Evolutionary conservation across 2,329 filamentous ascomycete genomes (phyloP), one percentile per base, ranked within the genome.

Genomic region (Calonectria pteridis): DNA sequence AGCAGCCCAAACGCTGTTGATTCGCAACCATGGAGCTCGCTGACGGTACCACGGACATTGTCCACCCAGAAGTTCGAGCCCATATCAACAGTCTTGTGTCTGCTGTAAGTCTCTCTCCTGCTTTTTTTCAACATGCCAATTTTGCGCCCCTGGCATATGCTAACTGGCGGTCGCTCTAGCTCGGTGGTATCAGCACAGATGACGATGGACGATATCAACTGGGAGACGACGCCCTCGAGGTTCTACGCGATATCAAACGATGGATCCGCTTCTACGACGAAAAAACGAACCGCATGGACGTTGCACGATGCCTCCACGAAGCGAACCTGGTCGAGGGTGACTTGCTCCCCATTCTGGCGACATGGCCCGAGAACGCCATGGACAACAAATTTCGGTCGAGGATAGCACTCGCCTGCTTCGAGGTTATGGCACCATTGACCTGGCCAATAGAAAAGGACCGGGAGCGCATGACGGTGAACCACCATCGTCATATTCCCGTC

Each of bases 221-320:
- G 43, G 97, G 97, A 84, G 96, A 98, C 84, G 96, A 98, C 82
- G 96, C 96, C 16, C 88, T 98, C 73, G 94, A 97, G 72, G 97
- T 96, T 81, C 88, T 99, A 71, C 95, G 96, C 75, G 97, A 99
- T 85, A 89, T 99, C 69, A 96, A 97, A 82, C 93, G 94, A 91
- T 99, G 97, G 97, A 90, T 99, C 78, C 95, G 95, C 79, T 92
- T 98, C 76, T 97, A 97, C 88, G 96, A 98, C 84, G 94, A 98
- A 83, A 97, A 97, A 83, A 92, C 93, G 77, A 97, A 98, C 83
- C 93, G 96, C 77, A 94, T 98, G 89, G 97, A 99, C 82, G 97
- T 99, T 73, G 96, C 96, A 74, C 91, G 97, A 85, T 98, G 95
- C 83, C 89, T 98, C 78, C 93, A 95, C 81, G 95, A 98, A 84